phyloP scores from a whole-genome alignment of 257 asterid species.

The Forsythia suspensa region DNA sequence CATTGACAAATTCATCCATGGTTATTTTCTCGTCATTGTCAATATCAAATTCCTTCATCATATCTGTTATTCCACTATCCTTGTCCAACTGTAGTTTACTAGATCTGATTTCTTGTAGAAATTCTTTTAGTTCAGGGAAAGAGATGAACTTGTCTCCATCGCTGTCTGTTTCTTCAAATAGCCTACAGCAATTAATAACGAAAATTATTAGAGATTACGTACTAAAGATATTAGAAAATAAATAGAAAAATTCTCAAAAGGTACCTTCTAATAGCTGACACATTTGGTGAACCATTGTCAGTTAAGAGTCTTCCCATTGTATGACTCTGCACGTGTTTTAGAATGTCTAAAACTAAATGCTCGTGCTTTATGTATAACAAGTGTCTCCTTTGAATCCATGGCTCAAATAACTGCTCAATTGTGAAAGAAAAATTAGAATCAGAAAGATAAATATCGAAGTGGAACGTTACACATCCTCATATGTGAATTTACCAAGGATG shows the following conservation, averaged over 20 bases:
- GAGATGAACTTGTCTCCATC: constrained; percentile 36
- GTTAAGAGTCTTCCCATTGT: constrained; percentile 30
- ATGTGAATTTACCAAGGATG: background rate
- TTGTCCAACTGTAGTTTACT: constrained; percentile 20
- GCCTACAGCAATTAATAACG: constrained; percentile 6
- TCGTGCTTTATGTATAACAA: constrained; percentile 43
- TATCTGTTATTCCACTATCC: constrained; percentile 26
- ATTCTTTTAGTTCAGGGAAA: constrained; percentile 32
- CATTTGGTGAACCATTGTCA: constrained; percentile 34
- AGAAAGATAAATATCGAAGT: background rate
- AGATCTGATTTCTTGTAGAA: constrained; percentile 31
- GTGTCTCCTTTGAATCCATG: constrained; percentile 44
- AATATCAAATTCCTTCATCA: constrained; percentile 37
- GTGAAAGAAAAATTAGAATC: constrained; percentile 5
- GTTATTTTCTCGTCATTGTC: constrained; percentile 36
- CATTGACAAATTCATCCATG: constrained; percentile 40
- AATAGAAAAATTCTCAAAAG: background rate
- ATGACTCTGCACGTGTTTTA: constrained; percentile 35
- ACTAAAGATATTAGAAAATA: background rate
- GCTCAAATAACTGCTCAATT: constrained; percentile 41
- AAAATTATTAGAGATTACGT: background rate
- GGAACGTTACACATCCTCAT: background rate
- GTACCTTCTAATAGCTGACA: constrained; percentile 37
- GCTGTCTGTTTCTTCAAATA: constrained; percentile 35
- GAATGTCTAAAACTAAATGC: constrained; percentile 41